Percentiles rank a stretch among this genome's conserved stretches.
phyloP scores from a whole-genome alignment of 2,329 filamentous ascomycete genomes.

The Beauveria medogensis region DNA sequence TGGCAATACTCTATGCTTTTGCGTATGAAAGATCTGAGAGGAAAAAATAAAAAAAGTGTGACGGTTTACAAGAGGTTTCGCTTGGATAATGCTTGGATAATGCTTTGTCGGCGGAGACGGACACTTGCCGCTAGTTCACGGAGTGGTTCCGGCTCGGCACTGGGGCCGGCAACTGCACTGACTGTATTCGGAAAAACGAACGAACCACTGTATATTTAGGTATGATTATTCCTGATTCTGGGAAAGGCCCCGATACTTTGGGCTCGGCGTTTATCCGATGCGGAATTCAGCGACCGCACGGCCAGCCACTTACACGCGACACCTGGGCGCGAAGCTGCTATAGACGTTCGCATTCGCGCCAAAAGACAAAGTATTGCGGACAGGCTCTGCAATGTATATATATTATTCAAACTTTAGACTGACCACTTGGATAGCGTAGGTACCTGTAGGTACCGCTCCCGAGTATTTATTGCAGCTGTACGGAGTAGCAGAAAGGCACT shows the following conservation, averaged over 20 bases:
- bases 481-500: too few relatives aligned
- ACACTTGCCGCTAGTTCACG: neutral
- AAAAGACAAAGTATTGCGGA: too few relatives aligned
- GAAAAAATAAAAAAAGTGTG: neutral
- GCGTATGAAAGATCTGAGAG: neutral
- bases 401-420: too few relatives aligned
- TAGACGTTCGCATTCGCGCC: too few relatives aligned
- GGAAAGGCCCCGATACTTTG: neutral
- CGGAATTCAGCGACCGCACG: neutral
- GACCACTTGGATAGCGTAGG: too few relatives aligned
- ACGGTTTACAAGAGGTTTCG: neutral
- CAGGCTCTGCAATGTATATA: too few relatives aligned
- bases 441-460: too few relatives aligned
- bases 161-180: neutral
- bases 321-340: neutral
- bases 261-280: neutral
- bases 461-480: too few relatives aligned
- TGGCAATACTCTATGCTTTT: neutral
- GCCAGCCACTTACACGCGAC: neutral
- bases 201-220: neutral
- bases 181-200: neutral
- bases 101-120: neutral
- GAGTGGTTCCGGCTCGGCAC: constrained; percentile 2
- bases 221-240: too few relatives aligned
- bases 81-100: too few relatives aligned